Evolutionary conservation across 2,329 filamentous ascomycete species (phyloP), one percentile per base, ranked within the genome.

Genomic region (Talaromyces islandicus): DNA sequence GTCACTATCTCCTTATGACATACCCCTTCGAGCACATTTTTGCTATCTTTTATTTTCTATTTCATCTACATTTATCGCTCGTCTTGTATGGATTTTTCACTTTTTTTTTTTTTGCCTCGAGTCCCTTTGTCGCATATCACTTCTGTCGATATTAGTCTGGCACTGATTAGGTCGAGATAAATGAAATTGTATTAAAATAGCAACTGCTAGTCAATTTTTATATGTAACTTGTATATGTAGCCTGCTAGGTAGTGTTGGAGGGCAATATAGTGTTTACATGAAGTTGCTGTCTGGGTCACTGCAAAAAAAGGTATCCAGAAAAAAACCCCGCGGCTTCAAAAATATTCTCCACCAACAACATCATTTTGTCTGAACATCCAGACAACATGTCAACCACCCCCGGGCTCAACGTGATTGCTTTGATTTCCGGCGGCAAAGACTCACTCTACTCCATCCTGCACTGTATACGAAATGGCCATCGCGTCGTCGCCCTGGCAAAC

Each of bases 381-480:
- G 6, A 54, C 17, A 41, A 78, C 25, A 56, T 58, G 9, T 48
- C 54, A 21, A 48, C 50, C 21, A 48, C 50, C 21, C 50, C 63
- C 46, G 63, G 69, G 29, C 71, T 85, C 7, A 88, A 92, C 67
- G 92, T 97, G 64, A 92, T 99, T 67, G 93, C 91, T 55, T 81
- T 99, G 63, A 88, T 99, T 65, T 99, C 94, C 21, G 94, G 94
- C 62, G 94, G 94, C 65, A 99, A 99, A 78, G 94, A 99, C 79
- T 97, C 93, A 65, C 88, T 99, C 74, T 97, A 90, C 79, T 93
- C 91, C 21, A 83, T 96, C 65, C 83, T 97, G 61, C 94, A 99
- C 78, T 97, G 92, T 75, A 81, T 91, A 65, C 85, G 86, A 61
- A 90, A 96, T 73, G 92, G 91, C 25, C 93, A 97, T 75, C 83